phyloP scores from a whole-genome alignment of 2,329 filamentous ascomycete species.

The Helotiales sp. region DNA sequence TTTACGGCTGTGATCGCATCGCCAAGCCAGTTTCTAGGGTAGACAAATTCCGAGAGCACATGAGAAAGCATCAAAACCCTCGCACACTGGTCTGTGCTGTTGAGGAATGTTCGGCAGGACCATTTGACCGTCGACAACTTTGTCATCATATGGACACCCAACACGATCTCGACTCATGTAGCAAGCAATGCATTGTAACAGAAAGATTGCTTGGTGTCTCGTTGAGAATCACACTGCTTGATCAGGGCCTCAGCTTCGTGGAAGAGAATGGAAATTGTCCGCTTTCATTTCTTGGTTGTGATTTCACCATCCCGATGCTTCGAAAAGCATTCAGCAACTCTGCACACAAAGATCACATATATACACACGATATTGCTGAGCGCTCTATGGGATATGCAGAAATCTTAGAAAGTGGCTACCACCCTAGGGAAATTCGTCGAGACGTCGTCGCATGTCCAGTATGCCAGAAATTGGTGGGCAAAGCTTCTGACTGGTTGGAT shows the following conservation, averaged over 20 bases:
- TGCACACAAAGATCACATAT: background rate
- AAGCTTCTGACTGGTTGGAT: rapidly evolving
- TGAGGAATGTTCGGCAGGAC: conserved; percentile 6
- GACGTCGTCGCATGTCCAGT: background rate
- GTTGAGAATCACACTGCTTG: background rate
- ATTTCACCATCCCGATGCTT: background rate
- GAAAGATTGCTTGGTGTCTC: background rate
- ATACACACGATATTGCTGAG: conserved; percentile 9
- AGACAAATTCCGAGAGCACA: conserved; percentile 18
- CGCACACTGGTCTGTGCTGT: conserved; percentile 8
- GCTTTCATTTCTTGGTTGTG: conserved; percentile 13
- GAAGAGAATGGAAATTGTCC: conserved; percentile 7
- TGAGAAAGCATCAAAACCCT: conserved; percentile 8
- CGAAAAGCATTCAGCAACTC: background rate
- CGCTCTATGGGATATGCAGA: conserved; percentile 6
- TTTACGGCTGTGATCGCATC: conserved; percentile 15
- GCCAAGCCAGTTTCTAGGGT: conserved; percentile 8
- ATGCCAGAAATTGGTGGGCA: background rate
- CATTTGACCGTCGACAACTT: conserved; percentile 6
- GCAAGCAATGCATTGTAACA: background rate
- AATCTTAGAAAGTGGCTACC: background rate
- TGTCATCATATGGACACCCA: background rate
- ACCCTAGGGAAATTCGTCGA: rapidly evolving
- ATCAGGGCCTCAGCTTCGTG: background rate
- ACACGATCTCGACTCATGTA: background rate